These are phyloP conservation scores for Lithocarpus polystachyus DNA, from an alignment of 306 rosid species.

Conservation along the genomic window DNA sequence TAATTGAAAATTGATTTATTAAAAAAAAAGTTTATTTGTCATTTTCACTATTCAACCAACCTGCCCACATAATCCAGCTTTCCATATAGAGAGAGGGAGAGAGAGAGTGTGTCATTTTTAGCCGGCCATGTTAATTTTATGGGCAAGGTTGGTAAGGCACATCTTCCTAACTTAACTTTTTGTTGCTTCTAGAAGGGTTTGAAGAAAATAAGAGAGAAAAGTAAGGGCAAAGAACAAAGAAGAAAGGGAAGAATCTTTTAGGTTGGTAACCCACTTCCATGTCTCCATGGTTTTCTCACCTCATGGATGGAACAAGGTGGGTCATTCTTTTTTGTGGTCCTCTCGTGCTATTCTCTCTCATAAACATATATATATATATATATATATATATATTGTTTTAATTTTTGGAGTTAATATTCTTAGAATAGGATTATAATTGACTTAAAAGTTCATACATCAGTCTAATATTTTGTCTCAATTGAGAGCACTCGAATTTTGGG, in stretches of 20 bases:
- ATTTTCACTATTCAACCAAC: conserved; percentile 36
- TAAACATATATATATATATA: too few relatives aligned
- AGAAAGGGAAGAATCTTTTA: background rate
- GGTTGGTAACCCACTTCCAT: conserved; percentile 1
- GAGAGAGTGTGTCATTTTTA: conserved; percentile 10
- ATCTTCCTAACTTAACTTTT: conserved; percentile 40
- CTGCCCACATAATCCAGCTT: conserved; percentile 10
- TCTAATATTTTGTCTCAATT: background rate
- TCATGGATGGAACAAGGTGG: background rate
- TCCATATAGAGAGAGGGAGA: background rate
- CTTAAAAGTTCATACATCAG: background rate
- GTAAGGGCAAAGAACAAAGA: background rate
- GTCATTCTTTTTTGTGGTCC: background rate
- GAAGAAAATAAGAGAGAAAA: background rate
- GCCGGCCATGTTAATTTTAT: conserved; percentile 37
- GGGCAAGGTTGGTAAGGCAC: conserved; percentile 44
- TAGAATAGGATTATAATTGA: background rate
- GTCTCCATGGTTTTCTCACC: background rate
- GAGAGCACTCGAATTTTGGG: background rate
- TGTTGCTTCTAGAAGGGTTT: conserved; percentile 46
- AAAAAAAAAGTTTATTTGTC: conserved; percentile 8
- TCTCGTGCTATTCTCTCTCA: background rate
- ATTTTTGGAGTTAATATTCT: too few relatives aligned
- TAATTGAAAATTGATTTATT: background rate
- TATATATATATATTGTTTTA: too few relatives aligned